Base-by-base conservation (phyloP, 306 rosid species). In the Cucurbita moschata region DNA sequence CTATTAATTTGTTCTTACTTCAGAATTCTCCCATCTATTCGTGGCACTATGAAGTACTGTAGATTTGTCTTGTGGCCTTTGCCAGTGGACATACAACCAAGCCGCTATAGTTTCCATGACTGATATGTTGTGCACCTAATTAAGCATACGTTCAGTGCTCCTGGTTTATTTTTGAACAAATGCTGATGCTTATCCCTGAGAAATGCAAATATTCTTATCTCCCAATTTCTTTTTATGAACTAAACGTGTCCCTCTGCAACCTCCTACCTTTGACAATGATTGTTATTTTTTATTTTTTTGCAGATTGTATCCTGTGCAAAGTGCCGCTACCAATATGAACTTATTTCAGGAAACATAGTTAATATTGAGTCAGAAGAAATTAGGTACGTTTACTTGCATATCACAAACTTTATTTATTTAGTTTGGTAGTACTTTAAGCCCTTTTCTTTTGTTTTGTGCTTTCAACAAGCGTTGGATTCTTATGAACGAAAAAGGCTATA, bases 241-340 rank as follows among this genome's bases (percentile, higher is more conserved):
- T 18, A 65, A 6, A 65, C 72, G 7, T 18, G 2, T 42, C 9
- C 38, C 73, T 7, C 19, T 9, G 23, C 44, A 37, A 37, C 18
- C 7, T 52, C 11, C 16, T 35, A 52, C 62, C 37, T n/a, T 18
- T n/a, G 10, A 73, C 52, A 54, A n/a, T 75, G 26, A 7, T 60
- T 60, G 75, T 65, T n/a, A 37, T 85, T 60, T 79, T 65, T 16
- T 40, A 84, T 30, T 60, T 79, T 65, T n/a, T 40, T 85, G 86
- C 98, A 90, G 98, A 77, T 93, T 76, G 96, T 77, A 42, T 93
- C 97, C 7, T 93, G 98, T 83, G 92, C 94, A 42, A 87, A 86
- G 84, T 93, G 98, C 73, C 88, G 97, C 81, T 93, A 94, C 88
- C 86, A 91, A 55, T 89, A 94, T 4, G 96, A 94, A 81, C 90